phyloP scores from a whole-genome alignment of 208 protist species.

The Wallacemonas rigidus region DNA sequence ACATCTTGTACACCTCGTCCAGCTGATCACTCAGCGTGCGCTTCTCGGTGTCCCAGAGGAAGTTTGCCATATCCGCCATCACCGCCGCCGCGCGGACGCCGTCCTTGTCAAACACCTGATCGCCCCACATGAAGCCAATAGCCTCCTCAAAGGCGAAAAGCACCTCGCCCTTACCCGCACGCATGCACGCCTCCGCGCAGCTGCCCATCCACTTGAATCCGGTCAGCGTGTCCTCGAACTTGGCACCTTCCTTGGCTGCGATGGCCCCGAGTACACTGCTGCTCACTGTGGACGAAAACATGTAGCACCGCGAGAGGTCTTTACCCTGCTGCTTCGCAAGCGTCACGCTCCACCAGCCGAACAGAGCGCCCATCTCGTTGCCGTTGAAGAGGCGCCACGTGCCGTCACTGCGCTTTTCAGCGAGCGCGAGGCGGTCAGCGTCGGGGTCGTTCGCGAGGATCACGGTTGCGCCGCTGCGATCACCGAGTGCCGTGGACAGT shows the following conservation, averaged over 20 bases:
- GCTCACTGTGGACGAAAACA: slow-evolving; percentile 86
- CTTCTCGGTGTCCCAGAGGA: slow-evolving; percentile 53
- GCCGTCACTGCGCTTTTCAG: slow-evolving; percentile 81
- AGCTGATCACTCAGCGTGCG: slow-evolving; percentile 63
- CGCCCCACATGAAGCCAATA: slow-evolving; percentile 96
- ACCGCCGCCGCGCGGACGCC: slow-evolving; percentile 93
- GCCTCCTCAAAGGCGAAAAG: slow-evolving; percentile 97
- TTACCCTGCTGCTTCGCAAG: slow-evolving; percentile 43
- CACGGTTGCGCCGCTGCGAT: slow-evolving; percentile 49
- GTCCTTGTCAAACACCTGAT: slow-evolving; percentile 96
- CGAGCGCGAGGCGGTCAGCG: slow-evolving; percentile 97
- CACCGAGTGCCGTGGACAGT: slow-evolving; percentile 89
- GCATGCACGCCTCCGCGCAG: slow-evolving; percentile 49
- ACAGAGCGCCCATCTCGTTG: slow-evolving; percentile 97
- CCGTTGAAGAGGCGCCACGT: slow-evolving; percentile 95
- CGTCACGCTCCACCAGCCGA: slow-evolving; percentile 94
- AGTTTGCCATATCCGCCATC: slow-evolving; percentile 90
- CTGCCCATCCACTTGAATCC: slow-evolving; percentile 99
- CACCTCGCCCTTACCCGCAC: slow-evolving; percentile 35
- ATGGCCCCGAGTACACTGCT: slow-evolving; percentile 91
- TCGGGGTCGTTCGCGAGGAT: slow-evolving; percentile 99
- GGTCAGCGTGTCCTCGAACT: slow-evolving; percentile 95
- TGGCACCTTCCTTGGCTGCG: slow-evolving; percentile 90
- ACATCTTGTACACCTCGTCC: slow-evolving; percentile 67
- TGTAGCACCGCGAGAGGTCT: slow-evolving; percentile 45